Evolutionary conservation across 106 monocot genomes (phyloP), one percentile per base, ranked within the genome.

Genomic region (Apostasia shenzhenica): DNA sequence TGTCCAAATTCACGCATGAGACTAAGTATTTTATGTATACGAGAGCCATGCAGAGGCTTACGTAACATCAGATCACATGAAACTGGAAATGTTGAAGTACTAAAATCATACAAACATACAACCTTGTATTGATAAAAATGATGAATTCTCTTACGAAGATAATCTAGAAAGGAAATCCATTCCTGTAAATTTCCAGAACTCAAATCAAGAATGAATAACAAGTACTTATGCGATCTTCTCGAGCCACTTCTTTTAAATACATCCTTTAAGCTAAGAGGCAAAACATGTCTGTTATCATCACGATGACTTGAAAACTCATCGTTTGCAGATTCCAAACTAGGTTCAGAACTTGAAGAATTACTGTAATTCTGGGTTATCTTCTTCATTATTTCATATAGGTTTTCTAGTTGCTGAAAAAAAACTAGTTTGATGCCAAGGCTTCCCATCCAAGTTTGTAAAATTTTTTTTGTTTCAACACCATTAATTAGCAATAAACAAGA

Each of bases 1-100:
- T 66, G 64, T 68, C 68, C 82, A 66, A 83, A 55, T 1, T 83
- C 79, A 67, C 79, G 84, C 3, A 97, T 26, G 59, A 87, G 38
- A 40, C 26, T 72, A 2, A 92, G 41, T 4, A 92, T 57, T 37
- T 73, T 48, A 13, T 64, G 41, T 4, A 99, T 40, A 13, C 87
- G 89, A 57, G 99, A 87, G 41, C 93, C 99, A 67, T 90, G 93
- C 46, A 93, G 48, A 8, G 99, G 92, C 47, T 84, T 90, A 62
- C 75, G 61, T 54, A 99, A 55, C 40, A 84, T 46, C 66, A 83
- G 72, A 77, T 85, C 83, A 70, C 72, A 85, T 5, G 54, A 70
- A 2, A 55, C 68, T 57, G 73, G 47, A 40, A 10, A 58, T 41
- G 26, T 3, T 12, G 86, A 70, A 5, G 78, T 77, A 65, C 73